Base-by-base conservation (phyloP, 768 basidiomycete genomes). In the Leccinum uliginosum region DNA sequence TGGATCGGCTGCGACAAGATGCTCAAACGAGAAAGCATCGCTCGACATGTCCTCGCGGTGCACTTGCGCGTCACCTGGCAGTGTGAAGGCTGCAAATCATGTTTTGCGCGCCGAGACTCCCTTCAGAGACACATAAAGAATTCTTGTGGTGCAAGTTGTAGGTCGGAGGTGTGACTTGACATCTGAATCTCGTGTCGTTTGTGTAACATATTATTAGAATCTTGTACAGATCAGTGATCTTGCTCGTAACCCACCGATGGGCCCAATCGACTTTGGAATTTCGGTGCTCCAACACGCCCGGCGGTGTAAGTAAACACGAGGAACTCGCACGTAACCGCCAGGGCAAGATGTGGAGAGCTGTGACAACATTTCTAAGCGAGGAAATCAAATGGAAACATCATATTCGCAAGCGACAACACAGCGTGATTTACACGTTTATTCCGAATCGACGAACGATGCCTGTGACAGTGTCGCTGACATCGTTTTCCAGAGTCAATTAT, bases 1-100 rank as follows among this genome's bases (percentile, higher is more conserved):
- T 70, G 69, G 70, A 0, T 26, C 0, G 55, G 59, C n/a, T 70
- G 69, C 15, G 3, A 2, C 8, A 71, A 59, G 47, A 7, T 35
- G 19, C 62, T 70, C 48, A 70, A 70, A 12, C 57, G 47, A 26
- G 68, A 70, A 29, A 70, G 70, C 12, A 54, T 71, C 6, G 55
- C 48, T 4, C 48, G 70, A 6, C 68, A 71, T 14, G 48, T 71
- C 3, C 45, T 67, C 0, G 54, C 61, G 0, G 65, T 71, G 0
- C 68, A 70, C 27, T 23, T 71, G 3, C 64, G 30, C 11, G 21
- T 61, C 19, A 56, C 27, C 0, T 29, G 56, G 19, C 15, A 8
- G 1, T 71, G 70, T 43, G 2, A 30, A 21, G 44, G 3, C 19
- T 70, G 70, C 21, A 65, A 68, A 8, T 56, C 64, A 2, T 45